These are phyloP conservation scores for Alternaria sp. DNA, from an alignment of 2,329 filamentous ascomycete species.

Conservation along the genomic window DNA sequence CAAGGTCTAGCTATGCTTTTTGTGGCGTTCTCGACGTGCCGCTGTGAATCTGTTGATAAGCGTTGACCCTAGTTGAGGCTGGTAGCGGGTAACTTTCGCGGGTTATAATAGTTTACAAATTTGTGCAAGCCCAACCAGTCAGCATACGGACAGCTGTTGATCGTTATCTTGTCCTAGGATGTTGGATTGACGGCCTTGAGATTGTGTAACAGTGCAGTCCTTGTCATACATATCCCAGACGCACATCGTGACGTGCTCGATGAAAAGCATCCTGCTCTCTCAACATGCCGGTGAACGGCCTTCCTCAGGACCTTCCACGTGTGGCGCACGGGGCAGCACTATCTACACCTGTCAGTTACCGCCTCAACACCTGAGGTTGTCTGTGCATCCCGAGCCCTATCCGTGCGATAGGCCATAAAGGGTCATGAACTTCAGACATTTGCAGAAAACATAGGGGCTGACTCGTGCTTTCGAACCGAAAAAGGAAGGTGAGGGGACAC, in stretches of 20 bases:
- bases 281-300: constrained; percentile 1
- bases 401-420: background rate
- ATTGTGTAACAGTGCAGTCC: constrained; percentile 1
- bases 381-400: background rate
- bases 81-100: background rate
- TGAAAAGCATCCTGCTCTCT: constrained; percentile 9
- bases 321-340: constrained; percentile 8
- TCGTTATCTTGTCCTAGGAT: constrained; percentile 7
- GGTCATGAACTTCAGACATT: constrained; percentile 1
- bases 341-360: background rate
- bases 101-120: background rate
- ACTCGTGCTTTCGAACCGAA: constrained; percentile 2
- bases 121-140: background rate
- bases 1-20: background rate
- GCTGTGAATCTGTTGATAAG: constrained; percentile 5
- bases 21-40: constrained; percentile 6
- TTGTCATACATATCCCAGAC: constrained; percentile 1
- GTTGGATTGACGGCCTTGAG: background rate
- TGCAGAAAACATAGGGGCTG: constrained; percentile 2
- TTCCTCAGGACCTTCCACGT: constrained; percentile 1
- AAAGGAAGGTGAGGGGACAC: background rate
- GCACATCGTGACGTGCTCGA: constrained; percentile 10
- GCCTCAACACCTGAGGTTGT: background rate
- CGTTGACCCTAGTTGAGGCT: constrained; percentile 4
- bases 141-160: constrained; percentile 1